phyloP scores from a whole-genome alignment of 306 rosid species.

The Ceratonia siliqua region DNA sequence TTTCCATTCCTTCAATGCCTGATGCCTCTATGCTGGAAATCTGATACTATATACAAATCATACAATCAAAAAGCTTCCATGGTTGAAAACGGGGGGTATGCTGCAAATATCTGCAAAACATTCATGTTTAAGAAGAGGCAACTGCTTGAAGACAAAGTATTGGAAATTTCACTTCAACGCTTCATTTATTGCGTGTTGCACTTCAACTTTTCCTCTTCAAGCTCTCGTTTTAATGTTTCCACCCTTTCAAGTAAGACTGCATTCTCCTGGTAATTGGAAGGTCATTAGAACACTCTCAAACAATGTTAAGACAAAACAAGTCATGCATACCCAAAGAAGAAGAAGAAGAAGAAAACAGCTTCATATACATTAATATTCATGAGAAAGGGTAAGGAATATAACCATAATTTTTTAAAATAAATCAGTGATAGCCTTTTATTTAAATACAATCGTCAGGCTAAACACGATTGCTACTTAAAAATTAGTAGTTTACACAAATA shows the following conservation, averaged over 20 bases:
- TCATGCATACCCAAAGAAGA: conserved; percentile 6
- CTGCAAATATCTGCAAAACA: conserved; percentile 12
- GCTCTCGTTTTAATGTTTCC: conserved; percentile 59
- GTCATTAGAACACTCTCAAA: conserved; percentile 24
- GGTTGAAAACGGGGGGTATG: conserved; percentile 22
- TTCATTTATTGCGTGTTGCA: conserved; percentile 44
- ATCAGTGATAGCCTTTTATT: conserved; percentile 11
- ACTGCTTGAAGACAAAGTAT: conserved; percentile 11
- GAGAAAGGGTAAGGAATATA: neutral
- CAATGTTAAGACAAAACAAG: neutral
- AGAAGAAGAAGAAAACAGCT: neutral
- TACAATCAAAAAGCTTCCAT: conserved; percentile 6
- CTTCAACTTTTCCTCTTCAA: conserved; percentile 54
- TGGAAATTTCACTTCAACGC: neutral
- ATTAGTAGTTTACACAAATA: neutral
- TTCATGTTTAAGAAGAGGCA: conserved; percentile 5
- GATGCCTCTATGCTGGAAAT: conserved; percentile 21
- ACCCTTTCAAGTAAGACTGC: conserved; percentile 44
- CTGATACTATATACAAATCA: conserved; percentile 10
- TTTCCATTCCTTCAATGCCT: conserved; percentile 14
- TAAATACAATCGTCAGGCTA: neutral
- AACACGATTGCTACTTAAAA: too few relatives aligned
- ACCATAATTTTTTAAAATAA: neutral
- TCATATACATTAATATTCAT: neutral
- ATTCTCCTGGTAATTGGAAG: conserved; percentile 53